Percentiles rank a stretch among this genome's conserved stretches.
phyloP scores from a whole-genome alignment of 1,139 yeast genomes.

The Magnusiomyces magnusii region DNA sequence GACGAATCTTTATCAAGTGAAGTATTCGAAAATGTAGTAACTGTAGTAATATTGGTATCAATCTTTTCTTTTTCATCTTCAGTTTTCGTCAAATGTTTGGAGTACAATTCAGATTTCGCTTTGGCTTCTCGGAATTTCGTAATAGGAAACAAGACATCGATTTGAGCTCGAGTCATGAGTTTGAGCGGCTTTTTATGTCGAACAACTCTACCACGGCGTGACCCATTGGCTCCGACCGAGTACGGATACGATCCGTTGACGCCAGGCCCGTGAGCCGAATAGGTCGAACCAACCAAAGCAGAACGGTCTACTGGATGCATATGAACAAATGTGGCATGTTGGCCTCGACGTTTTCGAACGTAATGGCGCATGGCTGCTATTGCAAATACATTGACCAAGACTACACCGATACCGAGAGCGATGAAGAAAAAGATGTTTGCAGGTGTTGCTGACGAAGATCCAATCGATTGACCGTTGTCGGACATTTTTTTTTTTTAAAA shows the following conservation, averaged over 20 bases:
- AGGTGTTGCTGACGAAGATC: background rate
- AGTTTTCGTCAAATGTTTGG: background rate
- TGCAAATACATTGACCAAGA: constrained; percentile 35
- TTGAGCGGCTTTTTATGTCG: background rate
- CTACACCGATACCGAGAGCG: constrained; percentile 36
- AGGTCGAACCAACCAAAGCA: background rate
- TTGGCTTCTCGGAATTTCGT: background rate
- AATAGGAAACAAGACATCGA: background rate
- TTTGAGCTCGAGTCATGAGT: constrained; percentile 7
- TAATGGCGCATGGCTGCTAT: constrained; percentile 34
- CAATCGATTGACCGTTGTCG: background rate
- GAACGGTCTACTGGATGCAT: background rate
- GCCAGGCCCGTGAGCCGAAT: background rate
- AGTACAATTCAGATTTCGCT: background rate
- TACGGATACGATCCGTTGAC: background rate
- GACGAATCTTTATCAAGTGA: background rate
- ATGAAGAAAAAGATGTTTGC: constrained; percentile 29
- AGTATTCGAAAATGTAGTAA: background rate
- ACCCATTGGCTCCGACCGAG: constrained; percentile 1
- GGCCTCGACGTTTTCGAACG: constrained; percentile 24
- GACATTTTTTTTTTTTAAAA: background rate
- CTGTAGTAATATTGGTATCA: background rate
- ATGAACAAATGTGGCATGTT: background rate
- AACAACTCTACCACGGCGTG: background rate
- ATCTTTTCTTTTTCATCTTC: background rate